Evolutionary conservation across 1,284 basidiomycete genomes (phyloP).

Genomic region (Dichomitus squalens): DNA sequence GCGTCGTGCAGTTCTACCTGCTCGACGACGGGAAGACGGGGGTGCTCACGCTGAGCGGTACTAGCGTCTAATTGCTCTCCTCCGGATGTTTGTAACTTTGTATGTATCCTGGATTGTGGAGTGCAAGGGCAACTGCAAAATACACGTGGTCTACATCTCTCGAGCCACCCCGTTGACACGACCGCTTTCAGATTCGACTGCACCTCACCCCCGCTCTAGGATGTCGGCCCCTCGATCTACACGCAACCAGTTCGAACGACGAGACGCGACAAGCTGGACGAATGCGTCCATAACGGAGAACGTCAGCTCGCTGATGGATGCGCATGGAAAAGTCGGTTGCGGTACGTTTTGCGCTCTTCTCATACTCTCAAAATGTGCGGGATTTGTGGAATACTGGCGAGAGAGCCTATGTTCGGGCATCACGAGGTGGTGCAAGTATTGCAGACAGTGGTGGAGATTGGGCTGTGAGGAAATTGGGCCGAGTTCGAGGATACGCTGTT

Average conservation of each 20-base stretch:
- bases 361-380: constrained; percentile 6
- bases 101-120: too few species aligned
- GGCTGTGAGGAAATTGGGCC: constrained; percentile 68
- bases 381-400: neutral
- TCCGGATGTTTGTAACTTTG: too few species aligned
- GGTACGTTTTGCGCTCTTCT: constrained; percentile 41
- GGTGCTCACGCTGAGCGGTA: constrained; percentile 61
- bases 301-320: constrained; percentile 48
- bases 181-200: too few species aligned
- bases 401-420: constrained; percentile 49
- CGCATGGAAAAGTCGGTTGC: constrained; percentile 47
- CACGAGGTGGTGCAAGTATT: constrained; percentile 65
- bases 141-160: too few species aligned
- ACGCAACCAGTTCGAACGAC: constrained; percentile 69
- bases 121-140: too few species aligned
- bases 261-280: constrained; percentile 76
- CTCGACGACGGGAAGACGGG: constrained; percentile 57
- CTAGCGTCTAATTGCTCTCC: too few species aligned
- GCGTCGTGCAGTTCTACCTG: constrained; percentile 57
- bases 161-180: too few species aligned
- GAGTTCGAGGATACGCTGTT: constrained; percentile 62
- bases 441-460: constrained; percentile 72
- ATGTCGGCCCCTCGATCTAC: too few species aligned
- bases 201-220: too few species aligned
- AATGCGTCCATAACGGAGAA: constrained; percentile 50